Percentiles rank a stretch among this genome's conserved stretches.
phyloP scores from a whole-genome alignment of 495 filamentous ascomycete species.

The Podospora sp. region DNA sequence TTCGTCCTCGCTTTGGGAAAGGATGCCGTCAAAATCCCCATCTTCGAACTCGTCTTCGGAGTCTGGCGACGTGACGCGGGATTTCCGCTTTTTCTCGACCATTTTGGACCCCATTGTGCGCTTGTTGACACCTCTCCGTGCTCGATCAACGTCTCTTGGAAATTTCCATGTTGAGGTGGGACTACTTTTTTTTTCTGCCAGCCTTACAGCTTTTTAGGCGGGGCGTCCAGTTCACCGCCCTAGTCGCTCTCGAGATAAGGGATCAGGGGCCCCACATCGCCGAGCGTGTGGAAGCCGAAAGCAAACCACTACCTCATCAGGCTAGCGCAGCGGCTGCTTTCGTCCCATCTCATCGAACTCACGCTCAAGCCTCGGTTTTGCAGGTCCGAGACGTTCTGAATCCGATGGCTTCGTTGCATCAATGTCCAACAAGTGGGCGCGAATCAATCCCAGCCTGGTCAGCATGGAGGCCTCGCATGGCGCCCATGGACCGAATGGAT shows the following conservation, averaged over 20 bases:
- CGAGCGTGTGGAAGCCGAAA: neutral
- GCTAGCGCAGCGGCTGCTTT: neutral
- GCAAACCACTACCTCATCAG: neutral
- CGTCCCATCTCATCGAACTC: neutral
- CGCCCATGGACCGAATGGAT: too few species aligned
- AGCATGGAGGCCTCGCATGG: too few species aligned
- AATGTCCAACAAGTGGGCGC: too few species aligned
- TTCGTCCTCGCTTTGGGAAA: conserved; percentile 40
- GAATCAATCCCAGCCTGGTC: too few species aligned
- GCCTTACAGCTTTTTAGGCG: conserved; percentile 19
- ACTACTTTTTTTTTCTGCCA: conserved; percentile 36
- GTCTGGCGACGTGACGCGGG: conserved; percentile 38
- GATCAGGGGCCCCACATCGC: neutral
- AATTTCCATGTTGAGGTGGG: conserved; percentile 25
- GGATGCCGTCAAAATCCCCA: conserved; percentile 36
- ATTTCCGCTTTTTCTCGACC: conserved; percentile 49
- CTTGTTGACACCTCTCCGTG: conserved; percentile 21
- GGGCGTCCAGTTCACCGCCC: conserved; percentile 7
- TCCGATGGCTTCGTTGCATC: too few species aligned
- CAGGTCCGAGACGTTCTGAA: too few species aligned
- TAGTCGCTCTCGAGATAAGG: neutral
- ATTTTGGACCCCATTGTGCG: conserved; percentile 44
- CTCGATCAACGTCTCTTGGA: conserved; percentile 17
- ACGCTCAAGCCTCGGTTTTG: neutral
- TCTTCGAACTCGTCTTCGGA: conserved; percentile 37